A percentile compares a stretch with the other conserved stretches of the same genome.
phyloP scores from a whole-genome alignment of 2,329 filamentous ascomycete genomes.

The Cordyceps farinosa region DNA sequence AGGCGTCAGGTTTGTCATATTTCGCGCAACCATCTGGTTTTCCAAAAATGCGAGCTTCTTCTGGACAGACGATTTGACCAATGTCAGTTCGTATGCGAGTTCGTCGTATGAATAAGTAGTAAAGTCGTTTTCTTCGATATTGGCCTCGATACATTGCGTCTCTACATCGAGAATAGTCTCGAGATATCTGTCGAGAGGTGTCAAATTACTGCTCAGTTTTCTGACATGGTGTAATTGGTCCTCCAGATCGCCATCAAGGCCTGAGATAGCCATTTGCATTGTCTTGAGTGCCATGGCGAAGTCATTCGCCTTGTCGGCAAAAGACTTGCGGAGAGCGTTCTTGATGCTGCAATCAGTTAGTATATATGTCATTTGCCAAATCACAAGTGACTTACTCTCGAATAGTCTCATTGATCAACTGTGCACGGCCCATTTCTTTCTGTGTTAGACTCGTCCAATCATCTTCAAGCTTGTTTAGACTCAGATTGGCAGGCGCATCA shows the following conservation, averaged over 20 bases:
- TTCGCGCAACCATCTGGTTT: slow-evolving; percentile 96
- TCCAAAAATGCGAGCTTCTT: slow-evolving; percentile 97
- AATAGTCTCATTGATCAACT: slow-evolving; percentile 96
- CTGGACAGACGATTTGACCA: slow-evolving; percentile 87
- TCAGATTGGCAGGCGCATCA: slow-evolving; percentile 79
- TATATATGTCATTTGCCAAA: no score
- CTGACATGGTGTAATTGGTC: slow-evolving; percentile 88
- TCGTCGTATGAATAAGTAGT: slow-evolving; percentile 99
- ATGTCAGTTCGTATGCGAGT: slow-evolving; percentile 83
- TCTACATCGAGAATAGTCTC: slow-evolving; percentile 83
- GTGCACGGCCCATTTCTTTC: slow-evolving; percentile 82
- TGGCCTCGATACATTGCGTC: slow-evolving; percentile 87
- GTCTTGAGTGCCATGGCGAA: slow-evolving; percentile 95
- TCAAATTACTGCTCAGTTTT: slow-evolving; percentile 77
- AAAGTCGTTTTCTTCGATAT: slow-evolving; percentile 99
- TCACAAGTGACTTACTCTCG: slow-evolving; percentile 62
- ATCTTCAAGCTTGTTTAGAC: slow-evolving; percentile 74
- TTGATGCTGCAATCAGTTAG: slow-evolving; percentile 64
- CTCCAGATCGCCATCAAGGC: slow-evolving; percentile 94
- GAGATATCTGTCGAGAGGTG: slow-evolving; percentile 87
- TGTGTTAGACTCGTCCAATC: slow-evolving; percentile 79
- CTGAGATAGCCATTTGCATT: slow-evolving; percentile 89
- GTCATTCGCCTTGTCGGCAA: slow-evolving; percentile 97
- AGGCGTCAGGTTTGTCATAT: slow-evolving; percentile 97
- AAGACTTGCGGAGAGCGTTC: slow-evolving; percentile 84